Conservation (phyloP, 1,139 yeast genomes). For the Geotrichum phurueaensis region DNA sequence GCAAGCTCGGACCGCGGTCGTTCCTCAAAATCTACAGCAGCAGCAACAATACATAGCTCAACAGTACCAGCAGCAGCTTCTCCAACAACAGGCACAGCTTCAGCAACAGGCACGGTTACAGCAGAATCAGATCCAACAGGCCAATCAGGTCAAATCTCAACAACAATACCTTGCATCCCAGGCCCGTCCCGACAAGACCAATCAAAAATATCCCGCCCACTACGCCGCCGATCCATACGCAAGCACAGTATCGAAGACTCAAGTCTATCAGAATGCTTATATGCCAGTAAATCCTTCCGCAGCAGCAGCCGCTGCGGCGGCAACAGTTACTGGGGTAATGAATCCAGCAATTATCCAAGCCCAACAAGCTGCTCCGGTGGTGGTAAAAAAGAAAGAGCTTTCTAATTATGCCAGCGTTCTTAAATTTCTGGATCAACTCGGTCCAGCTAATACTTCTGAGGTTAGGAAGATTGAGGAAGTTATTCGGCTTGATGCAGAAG, state of each 20-base stretch:
- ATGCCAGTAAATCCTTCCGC: neutral
- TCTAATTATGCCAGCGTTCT: slow-evolving; percentile 32
- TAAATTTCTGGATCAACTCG: slow-evolving; percentile 31
- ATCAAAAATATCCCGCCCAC: slow-evolving; percentile 12
- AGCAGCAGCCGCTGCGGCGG: slow-evolving; percentile 20
- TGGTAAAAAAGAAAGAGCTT: neutral
- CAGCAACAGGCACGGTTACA: slow-evolving; percentile 17
- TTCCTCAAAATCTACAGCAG: slow-evolving; percentile 6
- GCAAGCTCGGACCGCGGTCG: neutral
- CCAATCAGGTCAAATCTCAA: slow-evolving; percentile 24
- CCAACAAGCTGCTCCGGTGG: slow-evolving; percentile 1
- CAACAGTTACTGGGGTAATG: slow-evolving; percentile 22
- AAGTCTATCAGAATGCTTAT: neutral
- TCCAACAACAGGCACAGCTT: neutral
- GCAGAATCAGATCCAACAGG: slow-evolving; percentile 18
- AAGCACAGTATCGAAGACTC: neutral
- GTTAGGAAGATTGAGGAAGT: slow-evolving; percentile 45
- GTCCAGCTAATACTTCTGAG: slow-evolving; percentile 32
- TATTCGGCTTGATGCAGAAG: slow-evolving; percentile 41
- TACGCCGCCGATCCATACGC: slow-evolving; percentile 7
- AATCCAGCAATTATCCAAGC: neutral
- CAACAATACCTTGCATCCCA: slow-evolving; percentile 25
- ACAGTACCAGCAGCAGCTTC: slow-evolving; percentile 5
- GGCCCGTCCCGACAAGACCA: slow-evolving; percentile 20
- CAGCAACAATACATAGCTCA: slow-evolving; percentile 22